These are phyloP conservation scores for Mycena vitilis DNA, from an alignment of 768 basidiomycete species.

Conservation along the genomic window DNA sequence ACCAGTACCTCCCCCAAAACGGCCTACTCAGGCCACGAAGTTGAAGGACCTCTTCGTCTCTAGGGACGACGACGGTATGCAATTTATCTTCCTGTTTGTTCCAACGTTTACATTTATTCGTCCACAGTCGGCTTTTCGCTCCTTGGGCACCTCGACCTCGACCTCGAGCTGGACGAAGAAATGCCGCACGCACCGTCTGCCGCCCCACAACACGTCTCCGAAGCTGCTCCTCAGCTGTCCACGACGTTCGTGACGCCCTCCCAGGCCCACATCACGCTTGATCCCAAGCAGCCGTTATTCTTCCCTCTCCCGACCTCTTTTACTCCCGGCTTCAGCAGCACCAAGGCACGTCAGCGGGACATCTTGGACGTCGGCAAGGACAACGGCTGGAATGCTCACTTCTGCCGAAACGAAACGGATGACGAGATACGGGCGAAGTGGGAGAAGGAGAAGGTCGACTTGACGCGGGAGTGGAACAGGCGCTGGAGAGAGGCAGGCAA, in stretches of 20 bases:
- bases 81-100: not conserved
- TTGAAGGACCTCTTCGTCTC: constrained; percentile 84
- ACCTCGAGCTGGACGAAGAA: constrained; percentile 73
- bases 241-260: constrained; percentile 24
- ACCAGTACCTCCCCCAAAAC: constrained; percentile 33
- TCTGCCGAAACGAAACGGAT: constrained; percentile 62
- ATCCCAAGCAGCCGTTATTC: constrained; percentile 69
- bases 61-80: constrained; percentile 68
- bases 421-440: constrained; percentile 76
- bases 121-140: constrained; percentile 68
- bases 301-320: constrained; percentile 61
- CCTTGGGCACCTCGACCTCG: constrained; percentile 79
- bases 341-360: constrained; percentile 55
- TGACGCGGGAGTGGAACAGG: constrained; percentile 85
- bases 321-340: constrained; percentile 29
- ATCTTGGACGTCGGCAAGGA: constrained; percentile 61
- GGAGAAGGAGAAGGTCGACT: constrained; percentile 74
- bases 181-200: constrained; percentile 27
- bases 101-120: constrained; percentile 1
- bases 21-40: constrained; percentile 40
- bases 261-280: constrained; percentile 50
- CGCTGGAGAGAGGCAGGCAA: constrained; percentile 82
- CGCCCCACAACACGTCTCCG: constrained; percentile 45
- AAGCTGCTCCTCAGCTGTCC: constrained; percentile 31
- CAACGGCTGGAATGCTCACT: constrained; percentile 63